Conservation (phyloP, 495 filamentous ascomycete genomes). For the Sordaria brevicollis region DNA sequence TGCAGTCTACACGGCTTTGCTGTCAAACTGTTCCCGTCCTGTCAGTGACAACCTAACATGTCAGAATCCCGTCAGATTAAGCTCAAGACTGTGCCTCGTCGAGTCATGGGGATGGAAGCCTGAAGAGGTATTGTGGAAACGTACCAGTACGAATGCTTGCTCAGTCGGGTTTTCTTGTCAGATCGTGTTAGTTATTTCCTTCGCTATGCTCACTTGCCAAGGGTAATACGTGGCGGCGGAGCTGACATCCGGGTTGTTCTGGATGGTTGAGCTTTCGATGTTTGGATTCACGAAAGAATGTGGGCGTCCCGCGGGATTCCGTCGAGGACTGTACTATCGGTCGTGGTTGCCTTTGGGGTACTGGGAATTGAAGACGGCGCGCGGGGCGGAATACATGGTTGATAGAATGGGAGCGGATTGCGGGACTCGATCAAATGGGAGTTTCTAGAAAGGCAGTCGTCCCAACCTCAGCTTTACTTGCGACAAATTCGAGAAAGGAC, state of each 20-base stretch:
- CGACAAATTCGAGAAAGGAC: neutral
- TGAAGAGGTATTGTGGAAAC: neutral
- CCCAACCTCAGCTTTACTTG: neutral
- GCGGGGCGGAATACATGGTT: neutral
- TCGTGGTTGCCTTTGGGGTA: neutral
- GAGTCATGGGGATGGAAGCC: neutral
- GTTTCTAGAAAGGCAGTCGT: neutral
- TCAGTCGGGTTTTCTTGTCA: neutral
- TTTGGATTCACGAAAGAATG: neutral
- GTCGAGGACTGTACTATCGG: neutral
- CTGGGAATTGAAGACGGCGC: neutral
- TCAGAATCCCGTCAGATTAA: neutral
- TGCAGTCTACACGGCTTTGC: neutral
- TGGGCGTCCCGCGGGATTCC: neutral
- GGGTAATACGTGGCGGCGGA: neutral
- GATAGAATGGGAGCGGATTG: neutral
- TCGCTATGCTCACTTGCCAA: neutral
- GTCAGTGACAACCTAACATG: neutral
- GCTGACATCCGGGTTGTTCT: neutral
- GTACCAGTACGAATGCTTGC: neutral
- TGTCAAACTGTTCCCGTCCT: too few relatives aligned
- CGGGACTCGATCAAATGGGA: neutral
- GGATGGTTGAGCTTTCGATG: neutral
- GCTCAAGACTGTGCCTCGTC: neutral
- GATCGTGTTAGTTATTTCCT: neutral